Evolutionary conservation across 495 filamentous ascomycete genomes (phyloP), one percentile per base, ranked within the genome.

Genomic region (Oleoguttula mirabilis): DNA sequence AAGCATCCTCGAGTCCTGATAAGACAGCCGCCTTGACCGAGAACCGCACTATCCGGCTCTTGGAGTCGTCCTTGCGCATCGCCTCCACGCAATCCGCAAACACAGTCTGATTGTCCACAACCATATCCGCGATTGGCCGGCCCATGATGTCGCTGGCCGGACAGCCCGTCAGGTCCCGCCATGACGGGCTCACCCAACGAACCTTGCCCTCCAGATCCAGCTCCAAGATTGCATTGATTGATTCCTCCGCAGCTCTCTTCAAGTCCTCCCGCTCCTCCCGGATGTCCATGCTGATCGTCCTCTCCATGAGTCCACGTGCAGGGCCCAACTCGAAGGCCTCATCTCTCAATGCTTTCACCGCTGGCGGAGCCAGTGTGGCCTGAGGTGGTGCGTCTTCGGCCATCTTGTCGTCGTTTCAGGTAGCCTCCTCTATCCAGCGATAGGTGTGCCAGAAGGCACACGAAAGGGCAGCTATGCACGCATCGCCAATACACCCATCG

Each of bases 101-200:
- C 27, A 76, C 78, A 49, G 73, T 66, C 48, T 76, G 80, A 60
- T 87, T 79, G 25, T 80, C 82, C 38, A 92, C 63, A 22, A 95
- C 66, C 16, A 96, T 57, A 27, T 94, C 83, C 22, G 82, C 71
- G 47, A 98, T 86, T 36, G 79, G 65, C 37, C 73, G 81, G 36
- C 83, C 82, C 39, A 81, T 67, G 36, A 95, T 78, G 10, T 79
- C 72, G 12, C 81, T 75, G 14, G 76, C 74, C 31, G 70, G 54
- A 3, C 83, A 86, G 36, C 90, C 90, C 34, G 96, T 79, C 32
- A 98, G 82, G 54, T 94, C 85, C 43, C 75, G 75, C 90, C 90
- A 98, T n/a, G 88, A 93, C 7, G 86, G 82, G 61, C 88, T 96
- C 44, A 90, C 88, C 85, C 92, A 96, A 56, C 83, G 76, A 52